Evolutionary conservation across 495 filamentous ascomycete species (phyloP), one percentile per base, ranked within the genome.

Genomic region (Bacidia gigantensis): DNA sequence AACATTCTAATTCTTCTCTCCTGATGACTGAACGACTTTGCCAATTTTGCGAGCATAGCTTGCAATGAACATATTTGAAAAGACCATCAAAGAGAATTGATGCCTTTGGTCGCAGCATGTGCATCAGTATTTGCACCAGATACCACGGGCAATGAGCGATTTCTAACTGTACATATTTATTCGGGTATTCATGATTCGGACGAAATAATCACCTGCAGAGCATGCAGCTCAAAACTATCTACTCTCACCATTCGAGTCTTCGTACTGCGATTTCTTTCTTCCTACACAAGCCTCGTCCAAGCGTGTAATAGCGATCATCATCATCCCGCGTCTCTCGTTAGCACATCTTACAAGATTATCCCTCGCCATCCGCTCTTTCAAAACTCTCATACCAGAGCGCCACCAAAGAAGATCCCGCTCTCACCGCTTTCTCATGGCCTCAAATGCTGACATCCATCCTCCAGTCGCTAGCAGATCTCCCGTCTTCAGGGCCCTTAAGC

Each of bases 101-200:
- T 35, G 29, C 29, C 7, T n/a, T 7, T 35, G 14, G 29, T 35
- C 29, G 41, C 12, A 44, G 41, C 41, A 44, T 44, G 9, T 44
- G 41, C 41, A 44, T 44, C 17, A 17, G 41, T 44, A 44, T 9
- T 44, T 9, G n/a, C n/a, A 44, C 17, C 41, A 44, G 41, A 44
- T 44, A 44, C 41, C 41, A 44, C 41, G 12, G 41, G 41, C 41
- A 44, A 22, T 44, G 20, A 44, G 41, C 41, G 41, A 44, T 44
- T 14, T 35, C 20, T 22, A 44, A 5, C 20, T 44, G 41, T 44
- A 44, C 41, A 44, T 44, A 44, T 44, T 18, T 44, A n/a, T 22
- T 9, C 7, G 29, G 29, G 41, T n/a, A 7, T 44, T 44, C 5
- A 44, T 22, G 41, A 44, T 44, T 22, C 20, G 9, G 41, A 44